Conservation (phyloP, 805 yeast species). For the Teunomyces panamensis region DNA sequence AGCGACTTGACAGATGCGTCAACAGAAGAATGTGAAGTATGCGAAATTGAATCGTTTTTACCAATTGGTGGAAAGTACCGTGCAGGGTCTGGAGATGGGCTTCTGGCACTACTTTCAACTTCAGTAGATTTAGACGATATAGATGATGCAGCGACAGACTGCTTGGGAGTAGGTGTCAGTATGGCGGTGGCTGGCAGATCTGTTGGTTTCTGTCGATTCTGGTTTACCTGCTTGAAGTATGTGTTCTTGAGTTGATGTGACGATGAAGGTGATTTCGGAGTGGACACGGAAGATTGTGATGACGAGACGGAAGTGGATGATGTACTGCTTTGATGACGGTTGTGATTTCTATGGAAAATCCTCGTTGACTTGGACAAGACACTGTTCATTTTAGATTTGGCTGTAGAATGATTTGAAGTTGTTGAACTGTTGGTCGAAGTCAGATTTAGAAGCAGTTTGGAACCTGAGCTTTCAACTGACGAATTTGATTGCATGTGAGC, state of each 20-base stretch:
- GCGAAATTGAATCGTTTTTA: background rate
- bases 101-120: background rate
- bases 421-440: conserved; percentile 1
- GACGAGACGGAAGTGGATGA: background rate
- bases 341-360: conserved; percentile 23
- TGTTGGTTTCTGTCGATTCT: conserved; percentile 23
- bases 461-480: background rate
- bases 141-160: background rate
- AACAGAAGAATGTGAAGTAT: background rate
- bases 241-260: conserved; percentile 19
- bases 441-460: conserved; percentile 1
- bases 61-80: conserved; percentile 1
- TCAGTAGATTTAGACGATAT: background rate
- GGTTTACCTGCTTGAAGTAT: conserved; percentile 32
- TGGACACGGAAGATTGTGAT: conserved; percentile 1
- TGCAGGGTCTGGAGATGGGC: conserved; percentile 1
- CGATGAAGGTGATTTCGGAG: conserved; percentile 5
- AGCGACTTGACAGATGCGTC: background rate
- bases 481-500: background rate
- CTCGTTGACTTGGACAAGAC: conserved; percentile 26
- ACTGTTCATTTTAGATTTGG: conserved; percentile 16
- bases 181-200: conserved; percentile 23
- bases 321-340: conserved; percentile 7
- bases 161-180: conserved; percentile 3
- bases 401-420: background rate